phyloP scores from a whole-genome alignment of 495 filamentous ascomycete genomes.

The Tuber calosporum region DNA sequence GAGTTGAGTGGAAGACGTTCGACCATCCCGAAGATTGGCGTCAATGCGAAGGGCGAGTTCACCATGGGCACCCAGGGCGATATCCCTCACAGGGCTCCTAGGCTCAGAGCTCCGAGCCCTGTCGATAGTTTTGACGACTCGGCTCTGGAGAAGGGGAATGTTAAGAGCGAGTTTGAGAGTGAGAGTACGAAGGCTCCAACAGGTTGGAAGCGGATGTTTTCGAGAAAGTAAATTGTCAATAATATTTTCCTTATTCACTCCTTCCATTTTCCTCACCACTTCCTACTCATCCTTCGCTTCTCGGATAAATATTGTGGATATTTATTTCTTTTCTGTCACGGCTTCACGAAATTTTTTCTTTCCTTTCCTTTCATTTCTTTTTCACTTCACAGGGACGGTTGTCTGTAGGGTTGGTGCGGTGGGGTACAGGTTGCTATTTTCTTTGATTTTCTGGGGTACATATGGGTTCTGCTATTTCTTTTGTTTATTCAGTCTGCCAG shows the following conservation, averaged over 20 bases:
- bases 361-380: constrained; percentile 17
- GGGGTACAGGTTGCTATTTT: constrained; percentile 7
- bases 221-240: constrained; percentile 18
- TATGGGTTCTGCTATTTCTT: constrained; percentile 19
- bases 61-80: constrained; percentile 21
- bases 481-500: constrained; percentile 12
- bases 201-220: constrained; percentile 24
- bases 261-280: background rate
- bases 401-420: constrained; percentile 26
- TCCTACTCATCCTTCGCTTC: constrained; percentile 25
- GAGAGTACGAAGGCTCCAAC: constrained; percentile 14
- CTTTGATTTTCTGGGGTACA: constrained; percentile 14
- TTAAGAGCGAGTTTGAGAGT: constrained; percentile 22
- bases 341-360: constrained; percentile 6
- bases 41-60: constrained; percentile 16
- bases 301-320: constrained; percentile 34
- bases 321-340: constrained; percentile 10
- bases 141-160: constrained; percentile 28
- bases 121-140: constrained; percentile 11
- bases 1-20: constrained; percentile 35
- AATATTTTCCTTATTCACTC: constrained; percentile 3
- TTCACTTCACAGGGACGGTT: constrained; percentile 24
- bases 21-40: constrained; percentile 24
- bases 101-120: constrained; percentile 11
- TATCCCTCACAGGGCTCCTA: constrained; percentile 12